Percentiles rank a stretch among this genome's conserved stretches.
These are phyloP conservation scores for Podospora appendiculata DNA, from an alignment of 495 filamentous ascomycete genomes.

Conservation along the genomic window DNA sequence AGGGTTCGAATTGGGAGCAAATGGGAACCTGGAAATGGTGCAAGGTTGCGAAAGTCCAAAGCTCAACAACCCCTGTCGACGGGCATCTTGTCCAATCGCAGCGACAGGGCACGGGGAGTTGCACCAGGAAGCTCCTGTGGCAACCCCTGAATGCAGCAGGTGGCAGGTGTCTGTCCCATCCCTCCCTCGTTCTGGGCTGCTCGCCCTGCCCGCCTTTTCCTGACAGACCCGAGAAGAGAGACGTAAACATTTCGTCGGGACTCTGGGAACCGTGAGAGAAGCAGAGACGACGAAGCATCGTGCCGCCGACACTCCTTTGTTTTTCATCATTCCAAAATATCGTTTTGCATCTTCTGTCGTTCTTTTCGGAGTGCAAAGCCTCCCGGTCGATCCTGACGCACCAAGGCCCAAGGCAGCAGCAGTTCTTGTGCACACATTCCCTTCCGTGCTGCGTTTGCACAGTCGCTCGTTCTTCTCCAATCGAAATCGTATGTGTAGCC, in stretches of 20 bases:
- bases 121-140: constrained; percentile 10
- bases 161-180: too few relatives aligned
- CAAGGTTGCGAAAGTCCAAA: too few relatives aligned
- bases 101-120: constrained; percentile 5
- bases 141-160: constrained; percentile 19
- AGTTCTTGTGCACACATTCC: constrained; percentile 9
- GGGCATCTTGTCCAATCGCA: constrained; percentile 9
- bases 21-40: too few relatives aligned
- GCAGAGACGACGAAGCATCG: background rate
- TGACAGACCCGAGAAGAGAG: background rate
- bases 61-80: constrained; percentile 4
- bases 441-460: constrained; percentile 11
- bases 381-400: background rate
- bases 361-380: constrained; percentile 5
- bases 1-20: too few relatives aligned
- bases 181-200: too few relatives aligned
- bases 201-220: too few relatives aligned
- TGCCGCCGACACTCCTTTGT: constrained; percentile 13
- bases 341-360: constrained; percentile 7
- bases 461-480: constrained; percentile 16
- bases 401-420: background rate
- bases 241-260: background rate
- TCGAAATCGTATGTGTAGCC: constrained; percentile 17
- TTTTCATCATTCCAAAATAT: constrained; percentile 1
- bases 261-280: background rate